Conservation (phyloP, 805 yeast species). For the Peterozyma xylosa region DNA sequence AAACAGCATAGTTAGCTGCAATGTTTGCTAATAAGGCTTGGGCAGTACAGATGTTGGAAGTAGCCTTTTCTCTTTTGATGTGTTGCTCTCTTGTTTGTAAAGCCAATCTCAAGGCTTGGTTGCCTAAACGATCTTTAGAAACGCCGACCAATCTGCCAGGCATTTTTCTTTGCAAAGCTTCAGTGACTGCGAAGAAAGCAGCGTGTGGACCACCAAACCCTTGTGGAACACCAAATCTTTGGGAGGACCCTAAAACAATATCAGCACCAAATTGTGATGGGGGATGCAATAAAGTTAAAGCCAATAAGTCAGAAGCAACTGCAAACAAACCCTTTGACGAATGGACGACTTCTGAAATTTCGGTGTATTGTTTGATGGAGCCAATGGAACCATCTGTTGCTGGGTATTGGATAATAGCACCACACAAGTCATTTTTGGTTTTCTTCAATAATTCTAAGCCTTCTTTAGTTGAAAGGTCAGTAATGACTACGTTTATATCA, state of each 20-base stretch:
- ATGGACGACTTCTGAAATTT: constrained; percentile 62
- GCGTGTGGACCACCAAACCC: constrained; percentile 99
- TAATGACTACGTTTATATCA: constrained; percentile 52
- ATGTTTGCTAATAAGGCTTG: constrained; percentile 95
- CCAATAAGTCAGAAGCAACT: constrained; percentile 88
- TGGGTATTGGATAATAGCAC: constrained; percentile 88
- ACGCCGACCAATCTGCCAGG: constrained; percentile 96
- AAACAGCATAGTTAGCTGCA: constrained; percentile 92
- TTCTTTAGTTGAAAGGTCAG: constrained; percentile 40
- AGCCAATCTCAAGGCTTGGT: constrained; percentile 85
- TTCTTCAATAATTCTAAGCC: constrained; percentile 27
- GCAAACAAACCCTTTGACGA: constrained; percentile 66
- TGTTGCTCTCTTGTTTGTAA: constrained; percentile 98
- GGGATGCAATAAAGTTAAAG: constrained; percentile 76
- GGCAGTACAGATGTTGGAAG: constrained; percentile 96
- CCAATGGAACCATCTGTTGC: constrained; percentile 72
- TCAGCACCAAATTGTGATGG: constrained; percentile 89
- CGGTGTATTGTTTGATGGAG: constrained; percentile 36
- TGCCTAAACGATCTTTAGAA: constrained; percentile 85
- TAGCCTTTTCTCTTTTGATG: constrained; percentile 94
- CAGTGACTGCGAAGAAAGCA: constrained; percentile 88
- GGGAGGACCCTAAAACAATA: constrained; percentile 86
- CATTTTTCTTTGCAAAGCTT: constrained; percentile 77
- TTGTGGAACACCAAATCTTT: constrained; percentile 95
- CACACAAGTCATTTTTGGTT: constrained; percentile 44